A percentile compares a stretch with the other conserved stretches of the same genome.
Conservation (phyloP, 805 yeast genomes). For the Monosporozyma yasuniensis region DNA sequence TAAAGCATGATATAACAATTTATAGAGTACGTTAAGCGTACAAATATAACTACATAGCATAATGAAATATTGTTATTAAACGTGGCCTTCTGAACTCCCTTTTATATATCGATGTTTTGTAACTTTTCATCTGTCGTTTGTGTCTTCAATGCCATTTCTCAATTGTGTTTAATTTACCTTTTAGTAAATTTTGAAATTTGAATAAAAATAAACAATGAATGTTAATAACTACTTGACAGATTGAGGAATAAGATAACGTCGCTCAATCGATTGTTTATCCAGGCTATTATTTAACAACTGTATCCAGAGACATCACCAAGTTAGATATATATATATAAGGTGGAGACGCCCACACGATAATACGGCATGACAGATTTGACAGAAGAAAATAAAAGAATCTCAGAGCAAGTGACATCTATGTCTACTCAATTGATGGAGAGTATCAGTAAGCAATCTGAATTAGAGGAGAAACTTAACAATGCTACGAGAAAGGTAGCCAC, state of each 20-base stretch:
- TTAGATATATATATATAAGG: background rate
- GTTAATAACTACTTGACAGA: background rate
- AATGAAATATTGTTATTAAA: background rate
- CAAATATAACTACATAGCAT: background rate
- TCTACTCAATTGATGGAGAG: constrained; percentile 55
- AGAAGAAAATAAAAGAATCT: constrained; percentile 37
- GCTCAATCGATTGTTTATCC: background rate
- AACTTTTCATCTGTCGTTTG: background rate
- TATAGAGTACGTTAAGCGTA: background rate
- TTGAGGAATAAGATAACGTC: background rate
- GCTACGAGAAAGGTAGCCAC: constrained; percentile 29
- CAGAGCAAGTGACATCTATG: constrained; percentile 46
- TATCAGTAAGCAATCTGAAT: constrained; percentile 45
- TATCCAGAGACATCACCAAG: too few relatives aligned
- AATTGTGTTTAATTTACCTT: background rate
- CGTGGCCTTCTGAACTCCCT: too few relatives aligned
- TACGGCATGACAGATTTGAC: constrained; percentile 1
- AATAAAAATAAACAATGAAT: background rate
- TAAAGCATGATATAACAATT: background rate
- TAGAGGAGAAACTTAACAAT: constrained; percentile 43
- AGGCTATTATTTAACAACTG: too few relatives aligned
- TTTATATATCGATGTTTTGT: background rate
- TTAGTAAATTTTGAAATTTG: background rate
- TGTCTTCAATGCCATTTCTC: background rate
- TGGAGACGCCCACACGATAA: background rate